Conservation (phyloP, 1,284 basidiomycete genomes). For the Porodaedalea pini region DNA sequence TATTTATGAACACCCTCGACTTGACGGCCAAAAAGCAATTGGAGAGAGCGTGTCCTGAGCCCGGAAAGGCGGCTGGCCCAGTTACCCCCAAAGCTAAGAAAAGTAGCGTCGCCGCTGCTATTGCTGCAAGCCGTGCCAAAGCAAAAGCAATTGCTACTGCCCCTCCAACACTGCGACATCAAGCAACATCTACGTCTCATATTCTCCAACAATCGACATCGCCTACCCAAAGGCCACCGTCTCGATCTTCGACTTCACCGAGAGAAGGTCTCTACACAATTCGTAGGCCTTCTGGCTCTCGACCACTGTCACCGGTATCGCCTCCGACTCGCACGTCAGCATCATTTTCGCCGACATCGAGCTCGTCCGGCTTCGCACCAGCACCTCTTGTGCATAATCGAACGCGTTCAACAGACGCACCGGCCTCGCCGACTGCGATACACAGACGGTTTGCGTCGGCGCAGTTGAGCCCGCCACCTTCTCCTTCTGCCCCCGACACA, state of each 20-base stretch:
- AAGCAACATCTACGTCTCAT: conserved; percentile 66
- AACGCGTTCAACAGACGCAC: conserved; percentile 7
- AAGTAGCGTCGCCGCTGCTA: conserved; percentile 73
- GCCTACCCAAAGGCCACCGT: conserved; percentile 29
- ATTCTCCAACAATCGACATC: conserved; percentile 39
- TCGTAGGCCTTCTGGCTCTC: conserved; percentile 33
- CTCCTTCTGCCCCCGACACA: neutral
- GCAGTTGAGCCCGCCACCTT: conserved; percentile 3
- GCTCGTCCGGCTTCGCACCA: conserved; percentile 9
- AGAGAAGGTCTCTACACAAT: conserved; percentile 41
- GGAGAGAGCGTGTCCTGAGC: conserved; percentile 76
- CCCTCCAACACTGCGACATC: conserved; percentile 71
- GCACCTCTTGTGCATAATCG: conserved; percentile 8
- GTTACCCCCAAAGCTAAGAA: conserved; percentile 57
- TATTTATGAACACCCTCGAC: conserved; percentile 72
- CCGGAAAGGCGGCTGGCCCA: conserved; percentile 37
- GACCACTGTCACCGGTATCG: conserved; percentile 41
- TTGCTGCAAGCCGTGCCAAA: conserved; percentile 79
- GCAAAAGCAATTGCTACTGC: conserved; percentile 78
- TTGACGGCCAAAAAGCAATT: conserved; percentile 73
- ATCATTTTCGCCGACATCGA: conserved; percentile 22
- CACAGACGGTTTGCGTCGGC: conserved; percentile 15
- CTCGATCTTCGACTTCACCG: conserved; percentile 30
- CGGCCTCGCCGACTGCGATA: conserved; percentile 4
- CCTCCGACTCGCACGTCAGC: conserved; percentile 24